Percentiles rank a stretch among this genome's conserved stretches.
Evolutionary conservation across 192 early-diverging fungal species (phyloP).

Genomic region (Linnemannia exigua): DNA sequence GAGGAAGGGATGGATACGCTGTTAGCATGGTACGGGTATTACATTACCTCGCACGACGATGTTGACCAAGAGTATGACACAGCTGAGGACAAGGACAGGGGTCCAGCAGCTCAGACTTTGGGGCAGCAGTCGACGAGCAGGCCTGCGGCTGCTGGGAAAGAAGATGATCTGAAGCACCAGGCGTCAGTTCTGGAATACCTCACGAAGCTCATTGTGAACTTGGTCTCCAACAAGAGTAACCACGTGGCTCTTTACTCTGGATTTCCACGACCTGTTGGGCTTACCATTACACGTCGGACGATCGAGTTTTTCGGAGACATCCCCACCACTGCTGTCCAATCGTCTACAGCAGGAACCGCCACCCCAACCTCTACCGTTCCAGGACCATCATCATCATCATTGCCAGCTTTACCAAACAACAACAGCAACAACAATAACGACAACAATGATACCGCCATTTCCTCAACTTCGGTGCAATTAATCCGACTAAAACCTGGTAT

Average conservation of each 20-base stretch:
- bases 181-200: conserved; percentile 27
- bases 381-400: background rate
- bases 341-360: background rate
- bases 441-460: background rate
- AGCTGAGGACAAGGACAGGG: background rate
- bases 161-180: conserved; percentile 9
- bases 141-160: background rate
- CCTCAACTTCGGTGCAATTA: conserved; percentile 17
- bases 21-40: conserved; percentile 50
- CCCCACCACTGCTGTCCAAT: conserved; percentile 5
- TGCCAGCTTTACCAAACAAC: background rate
- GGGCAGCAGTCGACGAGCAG: background rate
- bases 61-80: background rate
- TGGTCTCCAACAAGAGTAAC: conserved; percentile 23
- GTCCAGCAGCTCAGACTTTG: background rate
- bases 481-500: conserved; percentile 32
- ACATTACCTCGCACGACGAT: conserved; percentile 23
- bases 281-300: conserved; percentile 32
- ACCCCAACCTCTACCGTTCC: background rate
- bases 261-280: conserved; percentile 22
- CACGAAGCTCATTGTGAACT: conserved; percentile 26
- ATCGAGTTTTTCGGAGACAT: conserved; percentile 47
- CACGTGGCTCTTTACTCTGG: conserved; percentile 14
- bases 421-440: background rate
- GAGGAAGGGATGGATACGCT: conserved; percentile 26